Percentiles rank a stretch among this genome's conserved stretches.
These are phyloP conservation scores for Brassica hybrid DNA, from an alignment of 441 rosid species.

Conservation along the genomic window DNA sequence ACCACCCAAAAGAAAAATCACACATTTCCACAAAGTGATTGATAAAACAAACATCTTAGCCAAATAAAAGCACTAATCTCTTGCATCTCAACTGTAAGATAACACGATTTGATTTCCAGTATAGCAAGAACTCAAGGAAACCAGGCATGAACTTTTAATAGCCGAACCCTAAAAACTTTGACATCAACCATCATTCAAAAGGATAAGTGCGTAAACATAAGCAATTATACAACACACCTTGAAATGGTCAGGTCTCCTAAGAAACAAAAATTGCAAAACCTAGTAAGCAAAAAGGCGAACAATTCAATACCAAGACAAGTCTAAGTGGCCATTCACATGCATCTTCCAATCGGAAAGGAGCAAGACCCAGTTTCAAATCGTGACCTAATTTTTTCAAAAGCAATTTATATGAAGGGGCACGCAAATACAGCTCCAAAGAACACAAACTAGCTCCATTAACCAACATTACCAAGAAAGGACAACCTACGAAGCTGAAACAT, in stretches of 20 bases:
- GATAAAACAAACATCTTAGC: slow-evolving; percentile 17
- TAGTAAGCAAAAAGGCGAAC: neutral
- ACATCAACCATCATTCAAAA: slow-evolving; percentile 7
- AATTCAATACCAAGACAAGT: slow-evolving; percentile 24
- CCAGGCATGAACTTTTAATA: neutral
- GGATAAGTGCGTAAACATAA: neutral
- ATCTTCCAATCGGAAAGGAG: slow-evolving; percentile 10
- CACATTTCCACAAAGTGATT: slow-evolving; percentile 21
- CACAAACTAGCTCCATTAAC: slow-evolving; percentile 8
- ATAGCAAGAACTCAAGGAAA: slow-evolving; percentile 8
- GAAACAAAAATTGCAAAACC: neutral
- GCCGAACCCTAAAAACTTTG: slow-evolving; percentile 9
- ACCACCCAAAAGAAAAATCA: slow-evolving; percentile 17
- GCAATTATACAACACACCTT: neutral
- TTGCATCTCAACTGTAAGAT: slow-evolving; percentile 16
- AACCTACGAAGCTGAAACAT: slow-evolving; percentile 10
- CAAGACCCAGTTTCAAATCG: slow-evolving; percentile 2
- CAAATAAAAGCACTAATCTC: neutral
- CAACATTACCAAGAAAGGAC: slow-evolving; percentile 17
- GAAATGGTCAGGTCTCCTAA: neutral
- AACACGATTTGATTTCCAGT: slow-evolving; percentile 4
- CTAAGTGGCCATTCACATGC: neutral
- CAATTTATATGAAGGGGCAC: slow-evolving; percentile 6
- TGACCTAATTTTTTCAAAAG: slow-evolving; percentile 35
- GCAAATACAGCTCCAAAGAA: slow-evolving; percentile 35